Evolutionary conservation across 805 yeast genomes (phyloP), one percentile per base, ranked within the genome.

Genomic region (Barnettozyma salicaria): DNA sequence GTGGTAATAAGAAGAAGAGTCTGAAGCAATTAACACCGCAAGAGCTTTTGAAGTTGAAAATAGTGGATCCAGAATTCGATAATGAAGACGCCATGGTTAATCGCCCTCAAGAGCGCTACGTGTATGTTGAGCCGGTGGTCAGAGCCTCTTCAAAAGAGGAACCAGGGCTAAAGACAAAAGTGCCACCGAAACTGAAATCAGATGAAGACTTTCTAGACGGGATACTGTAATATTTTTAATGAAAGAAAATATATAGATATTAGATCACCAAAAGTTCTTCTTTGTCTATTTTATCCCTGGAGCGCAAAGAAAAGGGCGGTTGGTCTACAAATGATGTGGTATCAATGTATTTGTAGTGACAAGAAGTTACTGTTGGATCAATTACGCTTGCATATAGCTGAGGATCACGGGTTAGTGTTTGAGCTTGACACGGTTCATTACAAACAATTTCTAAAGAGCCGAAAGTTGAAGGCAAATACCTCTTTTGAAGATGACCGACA

Each of bases 141-240:
- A 9, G 16, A 26, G 13, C 14, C 14, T 9, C 28, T 10, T n/a
- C 28, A 26, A n/a, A 17, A 11, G 24, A 14, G 16, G 13, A 23
- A 16, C 11, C 19, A 18, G 35, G 8, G n/a, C n/a, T n/a, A n/a
- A n/a, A n/a, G 5, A 50, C 39, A 14, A 47, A 47, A 14, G 32
- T 49, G 10, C 58, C 58, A 10, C 16, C 14, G 7, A 22, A 35
- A 6, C 24, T 53, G 19, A 42, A 39, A 33, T 17, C 10, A 1
- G 55, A 49, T 21, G 58, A 53, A 34, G 45, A 43, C 16, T 53
- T 51, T 28, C 33, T 53, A 10, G 58, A 53, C 25, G 45, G 49
- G 28, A 24, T 53, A 12, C 23, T 40, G n/a, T 38, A 27, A 20
- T 25, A 14, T 9, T n/a, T 13, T 12, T n/a, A n/a, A n/a, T n/a